Evolutionary conservation across 495 filamentous ascomycete species (phyloP).

Genomic region (Trichoderma asperelloides): DNA sequence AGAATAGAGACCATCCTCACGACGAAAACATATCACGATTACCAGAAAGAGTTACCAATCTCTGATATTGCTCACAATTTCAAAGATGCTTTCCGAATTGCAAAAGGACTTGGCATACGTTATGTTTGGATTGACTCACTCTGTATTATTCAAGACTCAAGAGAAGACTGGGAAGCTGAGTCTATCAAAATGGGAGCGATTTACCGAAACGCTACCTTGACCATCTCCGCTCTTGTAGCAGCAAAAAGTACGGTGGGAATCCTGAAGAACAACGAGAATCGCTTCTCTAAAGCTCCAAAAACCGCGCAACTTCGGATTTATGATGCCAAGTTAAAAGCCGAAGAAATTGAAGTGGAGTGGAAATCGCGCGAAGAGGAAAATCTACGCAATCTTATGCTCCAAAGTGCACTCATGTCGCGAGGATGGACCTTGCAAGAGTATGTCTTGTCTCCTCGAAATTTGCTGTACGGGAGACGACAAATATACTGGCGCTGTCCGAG

Average conservation of each 20-base stretch:
- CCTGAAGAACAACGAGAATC: not conserved
- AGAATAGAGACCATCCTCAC: not conserved
- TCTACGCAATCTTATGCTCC: not conserved
- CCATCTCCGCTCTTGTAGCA: slow-evolving; percentile 19
- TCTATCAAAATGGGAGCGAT: slow-evolving; percentile 13
- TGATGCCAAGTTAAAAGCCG: not conserved
- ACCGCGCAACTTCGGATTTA: not conserved
- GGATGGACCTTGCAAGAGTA: slow-evolving; percentile 27
- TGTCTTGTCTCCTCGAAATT: slow-evolving; percentile 17
- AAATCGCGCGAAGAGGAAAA: not conserved
- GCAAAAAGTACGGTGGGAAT: slow-evolving; percentile 6
- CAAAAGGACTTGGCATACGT: slow-evolving; percentile 11
- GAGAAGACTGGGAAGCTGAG: slow-evolving; percentile 14
- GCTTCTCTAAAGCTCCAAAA: not conserved
- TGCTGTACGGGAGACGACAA: slow-evolving; percentile 18
- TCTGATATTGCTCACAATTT: slow-evolving; percentile 15
- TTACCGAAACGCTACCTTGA: slow-evolving; percentile 12
- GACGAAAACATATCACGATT: slow-evolving; percentile 1
- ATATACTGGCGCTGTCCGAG: slow-evolving; percentile 22
- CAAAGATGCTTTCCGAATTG: slow-evolving; percentile 16
- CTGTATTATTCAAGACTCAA: slow-evolving; percentile 18
- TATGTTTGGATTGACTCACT: slow-evolving; percentile 20
- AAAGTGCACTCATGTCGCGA: slow-evolving; percentile 11
- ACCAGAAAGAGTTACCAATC: slow-evolving; percentile 12
- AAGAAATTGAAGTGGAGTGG: not conserved